These are phyloP conservation scores for Microbotryum saponariae DNA, from an alignment of 1,284 basidiomycete genomes.

Conservation along the genomic window DNA sequence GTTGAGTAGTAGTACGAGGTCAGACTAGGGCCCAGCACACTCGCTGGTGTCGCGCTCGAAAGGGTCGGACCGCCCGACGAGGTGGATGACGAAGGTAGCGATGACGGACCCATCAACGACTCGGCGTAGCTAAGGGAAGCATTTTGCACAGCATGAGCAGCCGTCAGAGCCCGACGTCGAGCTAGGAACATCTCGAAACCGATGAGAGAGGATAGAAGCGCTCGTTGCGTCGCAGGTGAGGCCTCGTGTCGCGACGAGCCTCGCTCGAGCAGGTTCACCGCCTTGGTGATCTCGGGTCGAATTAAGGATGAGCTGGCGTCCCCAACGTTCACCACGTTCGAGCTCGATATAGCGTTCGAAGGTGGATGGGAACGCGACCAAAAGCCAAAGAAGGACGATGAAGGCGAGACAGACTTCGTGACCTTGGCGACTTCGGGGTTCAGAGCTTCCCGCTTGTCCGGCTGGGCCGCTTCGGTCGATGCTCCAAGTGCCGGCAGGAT, in stretches of 20 bases:
- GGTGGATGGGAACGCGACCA: conserved; percentile 29
- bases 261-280: conserved; percentile 11
- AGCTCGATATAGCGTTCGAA: background rate
- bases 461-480: background rate
- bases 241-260: background rate
- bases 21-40: background rate
- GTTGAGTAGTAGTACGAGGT: conserved; percentile 7
- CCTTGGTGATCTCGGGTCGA: conserved; percentile 14
- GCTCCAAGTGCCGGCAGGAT: conserved; percentile 9
- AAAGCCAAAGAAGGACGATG: conserved; percentile 29
- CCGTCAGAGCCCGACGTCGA: conserved; percentile 9
- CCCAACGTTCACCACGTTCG: too few species aligned
- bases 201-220: conserved; percentile 23
- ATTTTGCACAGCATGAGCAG: conserved; percentile 10
- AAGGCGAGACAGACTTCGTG: conserved; percentile 14
- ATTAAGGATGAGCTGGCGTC: background rate
- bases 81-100: conserved; percentile 1
- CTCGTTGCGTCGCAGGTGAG: conserved; percentile 16
- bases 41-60: too few species aligned
- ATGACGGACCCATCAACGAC: background rate
- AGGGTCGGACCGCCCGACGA: background rate
- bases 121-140: conserved; percentile 13
- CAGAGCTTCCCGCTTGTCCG: conserved; percentile 6
- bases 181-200: conserved; percentile 28
- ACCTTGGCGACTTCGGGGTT: background rate